phyloP scores from a whole-genome alignment of 164 flowering plant species.

The Stephania cephalantha region DNA sequence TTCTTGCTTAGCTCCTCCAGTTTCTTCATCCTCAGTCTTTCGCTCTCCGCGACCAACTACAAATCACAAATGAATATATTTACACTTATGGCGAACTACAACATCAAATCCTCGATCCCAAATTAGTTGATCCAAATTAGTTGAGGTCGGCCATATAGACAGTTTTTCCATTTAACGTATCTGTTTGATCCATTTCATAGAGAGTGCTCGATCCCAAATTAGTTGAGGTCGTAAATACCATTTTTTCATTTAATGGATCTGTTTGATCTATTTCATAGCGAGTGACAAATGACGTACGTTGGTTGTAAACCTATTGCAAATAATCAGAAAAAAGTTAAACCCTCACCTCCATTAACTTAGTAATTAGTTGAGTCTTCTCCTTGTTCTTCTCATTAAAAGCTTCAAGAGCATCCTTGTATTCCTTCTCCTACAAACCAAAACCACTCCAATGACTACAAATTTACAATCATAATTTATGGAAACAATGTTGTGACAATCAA shows the following conservation, averaged over 20 bases:
- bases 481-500: no score
- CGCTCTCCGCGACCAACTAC: conserved; percentile 80
- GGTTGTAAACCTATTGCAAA: background rate
- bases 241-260: no score
- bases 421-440: conserved; percentile 53
- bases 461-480: background rate
- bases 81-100: no score
- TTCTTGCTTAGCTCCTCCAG: conserved; percentile 83
- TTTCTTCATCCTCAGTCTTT: conserved; percentile 76
- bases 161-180: no score
- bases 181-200: no score
- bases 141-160: no score
- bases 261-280: no score
- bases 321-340: background rate
- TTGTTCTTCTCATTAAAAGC: conserved; percentile 75
- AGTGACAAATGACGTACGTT: no score
- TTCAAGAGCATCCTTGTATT: conserved; percentile 79
- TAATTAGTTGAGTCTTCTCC: conserved; percentile 66
- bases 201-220: no score
- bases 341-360: conserved; percentile 58
- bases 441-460: conserved; percentile 5
- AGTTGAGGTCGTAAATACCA: no score
- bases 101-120: no score
- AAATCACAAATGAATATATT: background rate
- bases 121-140: no score